Evolutionary conservation across 257 asterid genomes (phyloP).

Genomic region (Nicotiana otophora): DNA sequence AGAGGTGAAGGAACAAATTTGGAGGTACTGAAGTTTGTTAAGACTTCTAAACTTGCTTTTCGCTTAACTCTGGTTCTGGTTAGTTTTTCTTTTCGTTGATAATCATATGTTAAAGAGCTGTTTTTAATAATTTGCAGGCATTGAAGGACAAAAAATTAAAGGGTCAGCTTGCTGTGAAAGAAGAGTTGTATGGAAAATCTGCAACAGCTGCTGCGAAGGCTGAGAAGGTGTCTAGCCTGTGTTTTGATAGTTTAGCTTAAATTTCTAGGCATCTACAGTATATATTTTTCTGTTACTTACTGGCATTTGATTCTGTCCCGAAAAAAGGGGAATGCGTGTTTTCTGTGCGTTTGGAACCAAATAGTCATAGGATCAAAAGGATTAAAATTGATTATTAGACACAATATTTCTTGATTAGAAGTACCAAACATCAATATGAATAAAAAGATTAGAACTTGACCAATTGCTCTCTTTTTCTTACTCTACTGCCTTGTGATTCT

Average conservation of each 20-base stretch:
- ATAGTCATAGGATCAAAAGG: no score
- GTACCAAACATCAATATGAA: no score
- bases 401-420: no score
- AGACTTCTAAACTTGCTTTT: background rate
- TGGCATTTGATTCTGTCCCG: no score
- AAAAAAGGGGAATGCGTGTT: no score
- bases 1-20: constrained; percentile 74
- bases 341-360: no score
- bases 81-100: background rate
- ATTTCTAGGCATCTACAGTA: background rate
- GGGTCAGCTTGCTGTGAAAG: constrained; percentile 81
- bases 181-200: constrained; percentile 61
- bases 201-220: constrained; percentile 81
- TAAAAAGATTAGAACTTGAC: no score
- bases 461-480: no score
- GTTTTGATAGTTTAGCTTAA: background rate
- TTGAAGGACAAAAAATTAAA: constrained; percentile 72
- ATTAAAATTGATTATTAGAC: no score
- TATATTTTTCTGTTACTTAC: background rate
- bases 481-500: no score
- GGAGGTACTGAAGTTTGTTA: constrained; percentile 35
- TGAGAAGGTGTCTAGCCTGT: constrained; percentile 56
- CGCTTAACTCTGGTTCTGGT: background rate
- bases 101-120: background rate
- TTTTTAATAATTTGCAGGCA: constrained; percentile 24